Conservation (phyloP, 495 filamentous ascomycete genomes). For the Penicillium coprophilum region DNA sequence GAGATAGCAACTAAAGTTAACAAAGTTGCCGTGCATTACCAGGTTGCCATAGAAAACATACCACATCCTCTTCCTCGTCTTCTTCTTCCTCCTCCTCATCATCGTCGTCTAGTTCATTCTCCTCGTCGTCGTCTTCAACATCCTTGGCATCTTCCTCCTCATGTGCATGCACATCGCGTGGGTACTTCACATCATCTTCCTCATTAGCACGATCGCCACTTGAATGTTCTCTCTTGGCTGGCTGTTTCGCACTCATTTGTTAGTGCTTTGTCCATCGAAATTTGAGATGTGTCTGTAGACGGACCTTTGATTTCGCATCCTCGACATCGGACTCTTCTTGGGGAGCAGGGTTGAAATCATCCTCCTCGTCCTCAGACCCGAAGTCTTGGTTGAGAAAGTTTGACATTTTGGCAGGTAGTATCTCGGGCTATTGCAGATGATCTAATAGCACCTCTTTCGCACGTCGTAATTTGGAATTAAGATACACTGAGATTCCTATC, state of each 20-base stretch:
- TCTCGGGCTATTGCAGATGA: conserved; percentile 2
- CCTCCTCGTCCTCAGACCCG: conserved; percentile 77
- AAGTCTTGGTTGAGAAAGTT: conserved; percentile 56
- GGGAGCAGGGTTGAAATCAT: conserved; percentile 75
- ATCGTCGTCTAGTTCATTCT: conserved; percentile 35
- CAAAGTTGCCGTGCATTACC: conserved; percentile 16
- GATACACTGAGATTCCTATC: neutral
- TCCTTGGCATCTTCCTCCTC: conserved; percentile 46
- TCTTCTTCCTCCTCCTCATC: conserved; percentile 49
- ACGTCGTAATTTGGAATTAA: neutral
- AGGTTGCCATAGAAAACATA: conserved; percentile 24
- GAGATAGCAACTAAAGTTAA: conserved; percentile 11
- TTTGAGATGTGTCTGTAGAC: conserved; percentile 19
- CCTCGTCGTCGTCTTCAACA: conserved; percentile 52
- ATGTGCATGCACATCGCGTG: conserved; percentile 54
- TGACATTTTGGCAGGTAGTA: conserved; percentile 41
- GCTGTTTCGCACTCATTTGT: conserved; percentile 19
- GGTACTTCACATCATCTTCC: conserved; percentile 45
- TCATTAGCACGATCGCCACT: conserved; percentile 41
- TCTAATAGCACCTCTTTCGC: neutral
- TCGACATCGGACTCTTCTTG: conserved; percentile 70
- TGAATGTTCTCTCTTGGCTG: conserved; percentile 48
- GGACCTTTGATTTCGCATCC: conserved; percentile 42
- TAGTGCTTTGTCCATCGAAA: conserved; percentile 15
- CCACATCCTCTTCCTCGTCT: conserved; percentile 27